Percentiles rank a stretch among this genome's conserved stretches.
phyloP scores from a whole-genome alignment of 805 yeast species.

The Candida yuanshanica region DNA sequence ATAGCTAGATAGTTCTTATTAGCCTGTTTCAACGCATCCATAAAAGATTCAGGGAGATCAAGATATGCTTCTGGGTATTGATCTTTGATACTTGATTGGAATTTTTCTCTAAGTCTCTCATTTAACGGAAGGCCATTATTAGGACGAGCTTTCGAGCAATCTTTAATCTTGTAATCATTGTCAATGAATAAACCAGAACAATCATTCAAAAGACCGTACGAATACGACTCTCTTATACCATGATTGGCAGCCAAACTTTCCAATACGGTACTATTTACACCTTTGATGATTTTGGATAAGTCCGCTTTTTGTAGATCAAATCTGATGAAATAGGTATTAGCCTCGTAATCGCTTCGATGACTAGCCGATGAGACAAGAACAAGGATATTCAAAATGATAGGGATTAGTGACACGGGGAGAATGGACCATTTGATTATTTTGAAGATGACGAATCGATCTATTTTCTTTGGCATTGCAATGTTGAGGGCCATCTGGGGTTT shows the following conservation, averaged over 20 bases:
- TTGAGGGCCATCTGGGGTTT: too few relatives aligned
- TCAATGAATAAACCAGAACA: slow-evolving; percentile 4
- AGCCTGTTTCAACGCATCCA: background rate
- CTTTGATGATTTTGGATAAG: background rate
- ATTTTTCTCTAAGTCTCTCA: background rate
- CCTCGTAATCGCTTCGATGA: background rate
- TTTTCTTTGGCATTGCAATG: background rate
- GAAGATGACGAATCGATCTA: background rate
- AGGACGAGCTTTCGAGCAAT: background rate
- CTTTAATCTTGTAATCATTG: background rate
- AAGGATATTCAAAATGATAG: slow-evolving; percentile 5
- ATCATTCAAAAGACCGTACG: slow-evolving; percentile 5
- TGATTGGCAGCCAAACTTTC: background rate
- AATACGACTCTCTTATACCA: slow-evolving; percentile 1
- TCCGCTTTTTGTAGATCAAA: slow-evolving; percentile 6
- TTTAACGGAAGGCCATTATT: slow-evolving; percentile 3
- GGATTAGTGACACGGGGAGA: slow-evolving; percentile 4
- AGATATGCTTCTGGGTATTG: slow-evolving; percentile 2
- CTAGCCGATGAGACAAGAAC: slow-evolving; percentile 1
- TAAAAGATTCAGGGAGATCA: slow-evolving; percentile 2
- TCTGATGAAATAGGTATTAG: slow-evolving; percentile 5
- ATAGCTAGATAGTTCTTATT: slow-evolving; percentile 1
- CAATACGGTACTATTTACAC: background rate
- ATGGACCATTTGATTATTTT: slow-evolving; percentile 5
- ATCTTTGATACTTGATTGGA: background rate